Conservation (phyloP, 108 stramenopile species). For the Nitzschia sp. region DNA sequence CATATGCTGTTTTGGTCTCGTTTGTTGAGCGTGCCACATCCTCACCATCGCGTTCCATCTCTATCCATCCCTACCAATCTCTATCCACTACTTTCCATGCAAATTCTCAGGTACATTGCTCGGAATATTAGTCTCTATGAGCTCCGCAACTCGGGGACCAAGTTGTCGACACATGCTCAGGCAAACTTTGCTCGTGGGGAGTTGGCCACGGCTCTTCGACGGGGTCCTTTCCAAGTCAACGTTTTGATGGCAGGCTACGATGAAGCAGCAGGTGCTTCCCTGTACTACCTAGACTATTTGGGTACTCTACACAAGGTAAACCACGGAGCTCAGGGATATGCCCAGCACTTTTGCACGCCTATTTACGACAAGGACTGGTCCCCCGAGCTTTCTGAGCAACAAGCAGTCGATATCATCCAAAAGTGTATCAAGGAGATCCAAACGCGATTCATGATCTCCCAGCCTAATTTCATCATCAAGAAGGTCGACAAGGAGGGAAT, state of each 20-base stretch:
- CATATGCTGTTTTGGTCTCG: background rate
- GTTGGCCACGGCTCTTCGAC: constrained; percentile 90
- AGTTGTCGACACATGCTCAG: constrained; percentile 89
- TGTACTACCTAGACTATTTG: constrained; percentile 95
- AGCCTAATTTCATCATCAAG: constrained; percentile 95
- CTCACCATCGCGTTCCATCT: background rate
- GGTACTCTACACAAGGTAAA: constrained; percentile 82
- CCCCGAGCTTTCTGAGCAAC: constrained; percentile 76
- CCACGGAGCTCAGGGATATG: constrained; percentile 90
- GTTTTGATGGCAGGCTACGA: constrained; percentile 92
- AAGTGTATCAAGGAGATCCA: constrained; percentile 91
- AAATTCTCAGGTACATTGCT: constrained; percentile 67
- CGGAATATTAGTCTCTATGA: constrained; percentile 95
- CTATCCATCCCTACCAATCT: background rate
- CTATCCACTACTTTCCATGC: no score
- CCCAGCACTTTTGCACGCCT: constrained; percentile 89
- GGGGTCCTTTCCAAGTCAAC: constrained; percentile 96
- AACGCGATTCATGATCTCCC: constrained; percentile 87
- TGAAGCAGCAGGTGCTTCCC: constrained; percentile 50
- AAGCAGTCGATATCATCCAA: constrained; percentile 80
- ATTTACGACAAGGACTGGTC: constrained; percentile 93
- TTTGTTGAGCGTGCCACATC: no score
- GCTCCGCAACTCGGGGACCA: constrained; percentile 85
- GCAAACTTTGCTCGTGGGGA: constrained; percentile 94
- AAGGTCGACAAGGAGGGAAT: constrained; percentile 90